Conservation (phyloP, 2,329 filamentous ascomycete species). For the Coniochaeta hoffmannii region DNA sequence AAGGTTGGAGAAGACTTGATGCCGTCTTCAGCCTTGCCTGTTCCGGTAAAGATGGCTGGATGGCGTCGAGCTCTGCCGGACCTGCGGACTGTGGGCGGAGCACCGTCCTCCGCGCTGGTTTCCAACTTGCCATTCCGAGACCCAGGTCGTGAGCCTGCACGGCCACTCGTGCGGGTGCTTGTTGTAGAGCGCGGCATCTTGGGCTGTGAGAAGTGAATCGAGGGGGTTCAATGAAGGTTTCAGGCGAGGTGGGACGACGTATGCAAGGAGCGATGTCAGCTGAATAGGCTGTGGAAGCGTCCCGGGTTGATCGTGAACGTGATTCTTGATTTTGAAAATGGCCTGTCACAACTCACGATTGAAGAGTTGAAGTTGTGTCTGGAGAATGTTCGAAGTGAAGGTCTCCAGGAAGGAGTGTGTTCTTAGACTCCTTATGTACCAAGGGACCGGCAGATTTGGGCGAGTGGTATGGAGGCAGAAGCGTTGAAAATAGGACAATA, state of each 20-base stretch:
- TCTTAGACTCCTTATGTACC: not conserved
- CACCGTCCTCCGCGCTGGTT: not conserved
- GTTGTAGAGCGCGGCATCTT: not conserved
- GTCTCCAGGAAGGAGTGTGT: not conserved
- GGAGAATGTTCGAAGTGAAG: no score
- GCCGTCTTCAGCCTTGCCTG: not conserved
- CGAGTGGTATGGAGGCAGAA: not conserved
- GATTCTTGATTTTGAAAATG: no score
- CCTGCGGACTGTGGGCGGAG: not conserved
- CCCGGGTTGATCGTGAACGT: no score
- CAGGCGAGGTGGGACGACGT: no score
- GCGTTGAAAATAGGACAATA: not conserved
- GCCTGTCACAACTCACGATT: no score
- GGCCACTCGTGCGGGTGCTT: not conserved
- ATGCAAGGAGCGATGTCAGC: no score
- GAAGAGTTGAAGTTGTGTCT: no score
- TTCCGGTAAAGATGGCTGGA: not conserved
- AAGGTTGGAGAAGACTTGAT: not conserved
- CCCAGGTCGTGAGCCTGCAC: not conserved
- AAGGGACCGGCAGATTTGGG: not conserved
- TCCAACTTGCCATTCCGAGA: not conserved
- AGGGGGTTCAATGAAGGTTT: no score
- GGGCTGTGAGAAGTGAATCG: no score
- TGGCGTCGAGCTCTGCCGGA: not conserved
- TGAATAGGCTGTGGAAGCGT: no score